phyloP scores from a whole-genome alignment of 305 asterid species.

The Petunia hybrid region DNA sequence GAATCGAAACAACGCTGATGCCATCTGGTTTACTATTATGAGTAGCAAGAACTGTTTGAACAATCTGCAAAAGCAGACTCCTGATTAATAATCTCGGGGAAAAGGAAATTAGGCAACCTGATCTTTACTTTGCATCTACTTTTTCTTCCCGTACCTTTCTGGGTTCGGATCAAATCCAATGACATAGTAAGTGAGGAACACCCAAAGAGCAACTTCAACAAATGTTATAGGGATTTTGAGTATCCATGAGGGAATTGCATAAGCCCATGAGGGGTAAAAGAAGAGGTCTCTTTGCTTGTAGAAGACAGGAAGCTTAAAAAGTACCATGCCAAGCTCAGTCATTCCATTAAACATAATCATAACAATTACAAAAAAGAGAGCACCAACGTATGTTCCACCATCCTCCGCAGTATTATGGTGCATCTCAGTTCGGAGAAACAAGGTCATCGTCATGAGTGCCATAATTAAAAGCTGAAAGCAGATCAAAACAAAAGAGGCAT shows the following conservation, averaged over 20 bases:
- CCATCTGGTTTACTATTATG: constrained; percentile 52
- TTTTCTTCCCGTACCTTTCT: constrained; percentile 25
- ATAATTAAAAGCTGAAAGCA: constrained; percentile 28
- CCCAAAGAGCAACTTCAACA: constrained; percentile 29
- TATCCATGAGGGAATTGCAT: constrained; percentile 33
- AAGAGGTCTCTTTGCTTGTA: constrained; percentile 38
- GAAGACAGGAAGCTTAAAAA: constrained; percentile 34
- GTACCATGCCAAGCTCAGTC: constrained; percentile 30
- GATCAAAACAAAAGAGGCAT: not conserved
- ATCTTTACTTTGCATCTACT: not conserved
- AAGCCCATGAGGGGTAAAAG: constrained; percentile 34
- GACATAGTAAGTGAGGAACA: constrained; percentile 29
- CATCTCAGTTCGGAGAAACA: constrained; percentile 32
- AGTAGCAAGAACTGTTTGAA: constrained; percentile 62
- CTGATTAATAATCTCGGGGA: not conserved
- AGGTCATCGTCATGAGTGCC: constrained; percentile 20
- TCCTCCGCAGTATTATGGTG: constrained; percentile 25
- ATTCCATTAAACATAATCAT: constrained; percentile 33
- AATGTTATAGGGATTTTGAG: constrained; percentile 32
- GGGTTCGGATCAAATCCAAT: constrained; percentile 32
- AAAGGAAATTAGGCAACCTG: not conserved
- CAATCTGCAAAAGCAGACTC: constrained; percentile 43
- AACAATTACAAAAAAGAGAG: constrained; percentile 31
- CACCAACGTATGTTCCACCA: constrained; percentile 34
- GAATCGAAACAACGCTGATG: constrained; percentile 58